Percentiles rank a stretch among this genome's conserved stretches.
phyloP scores from a whole-genome alignment of 1,284 basidiomycete species.

The Kwoniella shivajii region DNA sequence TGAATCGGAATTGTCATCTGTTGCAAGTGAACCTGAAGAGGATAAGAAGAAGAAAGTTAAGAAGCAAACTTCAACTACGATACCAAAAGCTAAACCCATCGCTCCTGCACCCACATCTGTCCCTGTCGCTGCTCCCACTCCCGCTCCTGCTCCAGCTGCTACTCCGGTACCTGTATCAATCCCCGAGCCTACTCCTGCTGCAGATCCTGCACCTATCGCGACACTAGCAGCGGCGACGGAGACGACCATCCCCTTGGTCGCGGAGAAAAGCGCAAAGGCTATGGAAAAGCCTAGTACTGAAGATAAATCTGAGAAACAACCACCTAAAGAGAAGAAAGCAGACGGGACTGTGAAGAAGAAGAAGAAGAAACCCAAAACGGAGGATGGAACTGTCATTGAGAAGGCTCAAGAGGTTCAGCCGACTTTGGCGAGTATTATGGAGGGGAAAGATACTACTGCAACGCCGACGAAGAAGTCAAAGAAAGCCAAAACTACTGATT shows the following conservation, averaged over 20 bases:
- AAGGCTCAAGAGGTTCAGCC: background rate
- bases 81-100: constrained; percentile 3
- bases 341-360: constrained; percentile 19
- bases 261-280: background rate
- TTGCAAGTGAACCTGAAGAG: constrained; percentile 3
- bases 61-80: background rate
- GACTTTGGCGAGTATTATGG: background rate
- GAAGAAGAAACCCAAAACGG: constrained; percentile 25
- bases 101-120: constrained; percentile 2
- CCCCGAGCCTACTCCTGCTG: background rate
- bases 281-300: constrained; percentile 5
- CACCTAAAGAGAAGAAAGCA: background rate
- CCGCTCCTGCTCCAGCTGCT: background rate
- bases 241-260: background rate
- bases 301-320: background rate
- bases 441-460: constrained; percentile 11
- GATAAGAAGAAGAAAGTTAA: constrained; percentile 18
- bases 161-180: background rate
- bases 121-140: background rate
- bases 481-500: constrained; percentile 1
- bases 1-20: constrained; percentile 8
- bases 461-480: constrained; percentile 18
- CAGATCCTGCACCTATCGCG: background rate
- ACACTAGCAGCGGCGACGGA: background rate
- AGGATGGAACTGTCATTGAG: constrained; percentile 19